Evolutionary conservation across 2,329 filamentous ascomycete genomes (phyloP).

Genomic region (Paraphaeosphaeria sporulosa): DNA sequence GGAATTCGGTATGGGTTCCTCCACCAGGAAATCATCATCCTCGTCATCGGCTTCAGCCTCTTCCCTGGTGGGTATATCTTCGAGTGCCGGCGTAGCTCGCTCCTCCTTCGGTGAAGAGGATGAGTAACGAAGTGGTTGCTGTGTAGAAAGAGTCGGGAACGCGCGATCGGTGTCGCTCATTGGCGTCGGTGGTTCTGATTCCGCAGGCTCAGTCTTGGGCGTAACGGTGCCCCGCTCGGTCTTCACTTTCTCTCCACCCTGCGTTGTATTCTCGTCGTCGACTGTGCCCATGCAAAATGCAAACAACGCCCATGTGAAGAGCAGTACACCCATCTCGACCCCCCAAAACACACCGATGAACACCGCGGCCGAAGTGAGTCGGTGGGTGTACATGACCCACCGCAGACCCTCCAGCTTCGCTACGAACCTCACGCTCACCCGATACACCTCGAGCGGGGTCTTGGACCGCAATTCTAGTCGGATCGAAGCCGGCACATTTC

Average conservation of each 20-base stretch:
- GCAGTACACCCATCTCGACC: slow-evolving; percentile 73
- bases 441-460: slow-evolving; percentile 78
- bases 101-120: slow-evolving; percentile 34
- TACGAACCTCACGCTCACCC: slow-evolving; percentile 70
- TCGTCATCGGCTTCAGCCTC: slow-evolving; percentile 50
- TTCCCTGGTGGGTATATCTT: slow-evolving; percentile 30
- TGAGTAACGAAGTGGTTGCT: slow-evolving; percentile 51
- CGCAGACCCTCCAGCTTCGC: slow-evolving; percentile 78
- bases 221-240: slow-evolving; percentile 20
- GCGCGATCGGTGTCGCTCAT: slow-evolving; percentile 58
- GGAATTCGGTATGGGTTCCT: slow-evolving; percentile 28
- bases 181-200: slow-evolving; percentile 27
- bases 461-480: slow-evolving; percentile 75
- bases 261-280: slow-evolving; percentile 14
- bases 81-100: slow-evolving; percentile 16
- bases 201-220: slow-evolving; percentile 25
- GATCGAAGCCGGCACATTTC: slow-evolving; percentile 61
- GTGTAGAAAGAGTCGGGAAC: slow-evolving; percentile 57
- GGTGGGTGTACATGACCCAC: slow-evolving; percentile 83
- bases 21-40: slow-evolving; percentile 55
- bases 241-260: slow-evolving; percentile 26
- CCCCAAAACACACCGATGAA: slow-evolving; percentile 80
- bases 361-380: slow-evolving; percentile 71
- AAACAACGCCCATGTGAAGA: slow-evolving; percentile 69
- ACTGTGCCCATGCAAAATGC: slow-evolving; percentile 48